phyloP scores from a whole-genome alignment of 2,329 filamentous ascomycete species.

The Fusarium sp. region DNA sequence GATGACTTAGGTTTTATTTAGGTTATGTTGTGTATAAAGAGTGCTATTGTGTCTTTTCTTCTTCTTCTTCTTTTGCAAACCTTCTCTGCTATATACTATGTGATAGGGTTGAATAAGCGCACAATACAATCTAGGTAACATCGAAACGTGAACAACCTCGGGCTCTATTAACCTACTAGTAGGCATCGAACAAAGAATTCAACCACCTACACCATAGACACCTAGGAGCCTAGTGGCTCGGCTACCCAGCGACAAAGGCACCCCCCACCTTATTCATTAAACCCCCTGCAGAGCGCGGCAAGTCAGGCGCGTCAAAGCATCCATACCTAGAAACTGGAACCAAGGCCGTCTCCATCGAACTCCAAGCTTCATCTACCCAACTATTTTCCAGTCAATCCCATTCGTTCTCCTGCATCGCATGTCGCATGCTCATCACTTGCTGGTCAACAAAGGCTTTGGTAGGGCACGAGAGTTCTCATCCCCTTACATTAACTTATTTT shows the following conservation, averaged over 20 bases:
- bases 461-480: neutral
- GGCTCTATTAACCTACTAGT: neutral
- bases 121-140: neutral
- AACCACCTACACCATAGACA: neutral
- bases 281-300: conserved; percentile 44
- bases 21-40: neutral
- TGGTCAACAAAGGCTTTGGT: conserved; percentile 11
- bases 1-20: neutral
- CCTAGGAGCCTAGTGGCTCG: neutral
- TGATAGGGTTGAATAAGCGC: neutral
- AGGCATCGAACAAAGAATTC: neutral
- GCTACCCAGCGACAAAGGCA: conserved; percentile 20
- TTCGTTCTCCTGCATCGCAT: conserved; percentile 14
- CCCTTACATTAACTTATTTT: neutral
- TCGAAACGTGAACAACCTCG: neutral
- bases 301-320: conserved; percentile 31
- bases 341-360: conserved; percentile 18
- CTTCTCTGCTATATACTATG: neutral
- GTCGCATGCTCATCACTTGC: conserved; percentile 30
- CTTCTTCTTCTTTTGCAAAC: conserved; percentile 1
- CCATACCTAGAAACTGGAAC: neutral
- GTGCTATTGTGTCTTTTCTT: neutral
- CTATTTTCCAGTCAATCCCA: conserved; percentile 35
- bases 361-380: conserved; percentile 13
- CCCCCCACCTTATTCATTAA: conserved; percentile 42